A percentile compares a stretch with the other conserved stretches of the same genome.
Conservation (phyloP, 2,329 filamentous ascomycete genomes). For the Blastomyces gilchristii region DNA sequence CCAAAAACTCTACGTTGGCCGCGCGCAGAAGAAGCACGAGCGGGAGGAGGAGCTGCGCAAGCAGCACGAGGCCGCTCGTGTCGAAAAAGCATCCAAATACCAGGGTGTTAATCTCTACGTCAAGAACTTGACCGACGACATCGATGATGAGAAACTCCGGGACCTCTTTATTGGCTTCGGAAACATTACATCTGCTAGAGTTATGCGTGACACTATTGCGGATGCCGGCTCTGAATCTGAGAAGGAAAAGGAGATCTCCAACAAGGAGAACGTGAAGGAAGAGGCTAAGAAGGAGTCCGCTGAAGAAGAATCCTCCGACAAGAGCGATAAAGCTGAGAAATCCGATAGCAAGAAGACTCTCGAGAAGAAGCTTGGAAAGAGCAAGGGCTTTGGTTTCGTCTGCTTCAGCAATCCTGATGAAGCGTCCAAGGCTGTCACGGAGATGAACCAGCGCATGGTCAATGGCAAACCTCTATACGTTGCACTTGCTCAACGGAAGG, state of each 20-base stretch:
- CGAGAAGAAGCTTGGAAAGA: slow-evolving; percentile 71
- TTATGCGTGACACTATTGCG: slow-evolving; percentile 78
- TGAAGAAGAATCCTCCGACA: slow-evolving; percentile 34
- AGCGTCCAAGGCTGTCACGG: slow-evolving; percentile 95
- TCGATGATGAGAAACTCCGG: slow-evolving; percentile 96
- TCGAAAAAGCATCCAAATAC: slow-evolving; percentile 99
- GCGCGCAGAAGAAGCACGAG: slow-evolving; percentile 99
- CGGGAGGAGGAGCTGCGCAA: slow-evolving; percentile 98
- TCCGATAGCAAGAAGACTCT: slow-evolving; percentile 46
- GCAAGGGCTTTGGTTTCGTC: slow-evolving; percentile 99
- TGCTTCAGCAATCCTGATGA: slow-evolving; percentile 99
- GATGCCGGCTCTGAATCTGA: slow-evolving; percentile 37
- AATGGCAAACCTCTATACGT: slow-evolving; percentile 95
- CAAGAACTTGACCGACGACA: slow-evolving; percentile 95
- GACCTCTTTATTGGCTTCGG: slow-evolving; percentile 86
- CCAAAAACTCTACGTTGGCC: slow-evolving; percentile 94
- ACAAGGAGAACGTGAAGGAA: slow-evolving; percentile 28
- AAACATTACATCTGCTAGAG: slow-evolving; percentile 95
- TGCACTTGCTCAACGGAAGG: slow-evolving; percentile 96
- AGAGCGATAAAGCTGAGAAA: slow-evolving; percentile 46
- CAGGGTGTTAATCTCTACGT: slow-evolving; percentile 99
- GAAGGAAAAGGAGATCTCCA: slow-evolving; percentile 42
- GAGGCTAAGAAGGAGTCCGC: slow-evolving; percentile 34
- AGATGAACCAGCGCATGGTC: slow-evolving; percentile 99
- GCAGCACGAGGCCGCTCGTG: slow-evolving; percentile 93